Conservation (phyloP, 1,284 basidiomycete species). For the Marasmius tenuissimus region DNA sequence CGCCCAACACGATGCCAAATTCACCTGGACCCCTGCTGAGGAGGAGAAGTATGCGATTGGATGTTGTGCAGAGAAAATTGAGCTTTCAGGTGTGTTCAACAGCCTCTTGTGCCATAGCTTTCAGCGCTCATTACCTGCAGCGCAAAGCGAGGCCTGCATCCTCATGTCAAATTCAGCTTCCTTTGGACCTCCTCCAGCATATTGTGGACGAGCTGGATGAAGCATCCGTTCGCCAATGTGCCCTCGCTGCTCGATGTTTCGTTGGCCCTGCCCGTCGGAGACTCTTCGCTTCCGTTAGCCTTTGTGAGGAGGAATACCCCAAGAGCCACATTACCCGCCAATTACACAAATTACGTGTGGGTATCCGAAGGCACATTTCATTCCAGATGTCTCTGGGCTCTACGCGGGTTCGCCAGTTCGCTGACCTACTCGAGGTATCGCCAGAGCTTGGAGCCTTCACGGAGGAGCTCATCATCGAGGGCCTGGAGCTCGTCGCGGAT, state of each 20-base stretch:
- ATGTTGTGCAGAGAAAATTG: no score
- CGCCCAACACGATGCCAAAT: no score
- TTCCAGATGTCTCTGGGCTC: background rate
- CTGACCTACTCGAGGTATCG: background rate
- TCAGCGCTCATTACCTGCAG: no score
- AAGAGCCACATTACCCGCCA: background rate
- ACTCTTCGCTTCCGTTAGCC: background rate
- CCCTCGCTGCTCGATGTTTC: background rate
- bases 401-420: background rate
- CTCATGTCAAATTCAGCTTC: background rate
- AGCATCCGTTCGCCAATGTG: background rate
- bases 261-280: background rate
- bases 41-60: no score
- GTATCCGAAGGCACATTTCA: background rate
- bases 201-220: background rate
- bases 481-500: background rate
- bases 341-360: background rate
- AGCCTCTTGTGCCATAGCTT: no score
- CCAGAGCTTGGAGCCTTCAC: background rate
- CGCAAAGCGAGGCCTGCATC: background rate
- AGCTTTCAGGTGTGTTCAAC: no score
- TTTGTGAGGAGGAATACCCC: background rate
- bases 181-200: background rate
- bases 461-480: background rate
- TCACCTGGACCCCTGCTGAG: no score